Evolutionary conservation across 2,329 filamentous ascomycete genomes (phyloP).

Genomic region (Plectosphaerella cucumerina): DNA sequence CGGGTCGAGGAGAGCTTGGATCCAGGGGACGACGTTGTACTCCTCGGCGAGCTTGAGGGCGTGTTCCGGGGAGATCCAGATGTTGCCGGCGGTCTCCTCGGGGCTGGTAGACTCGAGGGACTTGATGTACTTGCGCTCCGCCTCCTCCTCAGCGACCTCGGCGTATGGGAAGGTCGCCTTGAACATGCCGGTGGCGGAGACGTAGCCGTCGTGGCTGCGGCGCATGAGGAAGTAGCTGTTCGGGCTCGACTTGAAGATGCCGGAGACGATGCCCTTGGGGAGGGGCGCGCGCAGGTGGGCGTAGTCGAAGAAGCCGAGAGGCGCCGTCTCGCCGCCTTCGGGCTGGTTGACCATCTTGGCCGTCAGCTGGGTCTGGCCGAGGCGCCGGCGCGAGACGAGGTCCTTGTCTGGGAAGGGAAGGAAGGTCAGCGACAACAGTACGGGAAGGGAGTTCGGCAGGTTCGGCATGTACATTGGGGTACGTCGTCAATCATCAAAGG

Average conservation of each 20-base stretch:
- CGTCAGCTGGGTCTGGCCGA: constrained; percentile 88
- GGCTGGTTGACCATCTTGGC: constrained; percentile 75
- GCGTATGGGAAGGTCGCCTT: constrained; percentile 84
- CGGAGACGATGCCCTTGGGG: constrained; percentile 85
- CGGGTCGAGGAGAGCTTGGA: constrained; percentile 88
- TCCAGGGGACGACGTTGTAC: constrained; percentile 83
- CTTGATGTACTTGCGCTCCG: constrained; percentile 82
- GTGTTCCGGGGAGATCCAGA: constrained; percentile 85
- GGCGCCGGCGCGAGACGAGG: constrained; percentile 76
- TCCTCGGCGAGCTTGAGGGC: constrained; percentile 81
- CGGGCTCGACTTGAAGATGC: constrained; percentile 86
- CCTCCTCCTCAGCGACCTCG: constrained; percentile 65
- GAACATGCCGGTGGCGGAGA: constrained; percentile 89
- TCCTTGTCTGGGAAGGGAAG: constrained; percentile 52
- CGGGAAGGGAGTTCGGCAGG: constrained; percentile 8
- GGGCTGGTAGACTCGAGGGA: constrained; percentile 72
- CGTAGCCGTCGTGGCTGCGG: constrained; percentile 77
- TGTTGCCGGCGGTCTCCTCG: constrained; percentile 92
- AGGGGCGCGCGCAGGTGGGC: constrained; percentile 90
- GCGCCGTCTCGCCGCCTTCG: constrained; percentile 67
- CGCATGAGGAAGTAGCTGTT: constrained; percentile 97
- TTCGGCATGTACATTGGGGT: constrained; percentile 51
- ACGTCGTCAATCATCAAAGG: constrained; percentile 62
- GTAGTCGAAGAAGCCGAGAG: constrained; percentile 87
- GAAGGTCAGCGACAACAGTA: background rate